phyloP scores from a whole-genome alignment of 2,329 filamentous ascomycete genomes.

The Cercospora zeina region DNA sequence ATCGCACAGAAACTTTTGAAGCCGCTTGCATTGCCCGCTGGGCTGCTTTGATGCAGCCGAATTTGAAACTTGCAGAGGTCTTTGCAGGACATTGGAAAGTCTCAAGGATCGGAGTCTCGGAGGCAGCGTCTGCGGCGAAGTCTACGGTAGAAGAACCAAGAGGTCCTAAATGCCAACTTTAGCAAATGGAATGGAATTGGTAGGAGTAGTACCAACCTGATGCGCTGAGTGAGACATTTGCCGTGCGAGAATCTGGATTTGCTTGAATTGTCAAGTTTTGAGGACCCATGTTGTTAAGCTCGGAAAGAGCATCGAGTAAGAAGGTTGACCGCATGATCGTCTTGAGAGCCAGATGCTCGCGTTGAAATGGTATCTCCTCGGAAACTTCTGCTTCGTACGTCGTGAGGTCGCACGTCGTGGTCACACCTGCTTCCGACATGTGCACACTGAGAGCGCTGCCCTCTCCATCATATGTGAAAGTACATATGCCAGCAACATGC shows the following conservation, averaged over 20 bases:
- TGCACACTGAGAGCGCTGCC: conserved; percentile 82
- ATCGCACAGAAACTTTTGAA: conserved; percentile 86
- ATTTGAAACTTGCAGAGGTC: conserved; percentile 76
- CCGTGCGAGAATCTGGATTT: conserved; percentile 41
- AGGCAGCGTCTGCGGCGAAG: conserved; percentile 47
- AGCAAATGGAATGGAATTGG: background rate
- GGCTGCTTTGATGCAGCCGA: conserved; percentile 80
- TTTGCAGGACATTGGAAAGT: conserved; percentile 64
- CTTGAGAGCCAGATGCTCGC: conserved; percentile 78
- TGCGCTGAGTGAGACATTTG: conserved; percentile 69
- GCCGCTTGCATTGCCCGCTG: conserved; percentile 90
- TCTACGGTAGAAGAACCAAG: conserved; percentile 63
- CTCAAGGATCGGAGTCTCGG: conserved; percentile 60
- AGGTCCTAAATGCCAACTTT: conserved; percentile 41
- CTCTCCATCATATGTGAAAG: conserved; percentile 70
- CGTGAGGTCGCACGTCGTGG: conserved; percentile 83
- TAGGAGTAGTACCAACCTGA: conserved; percentile 38
- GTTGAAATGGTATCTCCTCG: conserved; percentile 85
- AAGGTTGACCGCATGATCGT: conserved; percentile 85
- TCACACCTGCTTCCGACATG: conserved; percentile 81
- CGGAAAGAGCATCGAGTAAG: conserved; percentile 70
- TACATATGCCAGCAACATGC: conserved; percentile 82
- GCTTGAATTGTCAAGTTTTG: conserved; percentile 53
- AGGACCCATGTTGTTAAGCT: conserved; percentile 69
- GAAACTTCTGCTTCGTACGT: conserved; percentile 63